Base-by-base conservation (phyloP, 164 flowering plant species). In the Saururus chinensis region DNA sequence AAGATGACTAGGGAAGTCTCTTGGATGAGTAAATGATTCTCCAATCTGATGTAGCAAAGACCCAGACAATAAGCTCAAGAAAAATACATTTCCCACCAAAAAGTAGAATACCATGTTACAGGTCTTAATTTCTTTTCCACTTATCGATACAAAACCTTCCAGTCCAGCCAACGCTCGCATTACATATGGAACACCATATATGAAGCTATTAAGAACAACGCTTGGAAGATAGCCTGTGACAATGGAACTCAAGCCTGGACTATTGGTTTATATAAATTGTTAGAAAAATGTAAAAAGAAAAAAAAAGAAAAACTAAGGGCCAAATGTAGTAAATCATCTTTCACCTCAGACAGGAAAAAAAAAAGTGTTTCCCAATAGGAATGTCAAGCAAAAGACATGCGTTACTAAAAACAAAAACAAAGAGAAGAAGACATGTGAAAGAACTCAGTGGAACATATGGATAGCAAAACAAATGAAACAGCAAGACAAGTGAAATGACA, bases 91-190 rank as follows among this genome's bases (percentile, higher is more conserved):
- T 67, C 88, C 98, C 66, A 92, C 79, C 14, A 92, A 79, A 70
- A 92, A 92, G 74, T 88, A 88, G 80, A 82, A 92, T 60, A 92
- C 87, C 95, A 88, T 92, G 74, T 80, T 82, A 78, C 95, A 86
- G 26, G 89, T 81, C 70, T 82, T 92, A 57, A 81, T 81, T 73
- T 92, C 96, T 62, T 70, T 81, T 71, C 74, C 79, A 75, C 96
- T 88, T 73, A 71, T 79, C 51, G 95, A 85, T 63, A 78, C 60
- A 59, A 73, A 83, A 58, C 96, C 95, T 19, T 82, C 84, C 55
- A 78, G 59, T 56, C 68, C 72, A 35, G 84, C 80, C 80, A 88
- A 71, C 61, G 65, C 82, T 57, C 81, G 77, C 84, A 91, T 82
- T 45, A 84, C 88, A 72, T 74, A 87, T 25, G 98, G 96, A 69